Percentiles rank a stretch among this genome's conserved stretches.
Evolutionary conservation across 352 stramenopile species (phyloP).

Genomic region (Phytophthora quininea): DNA sequence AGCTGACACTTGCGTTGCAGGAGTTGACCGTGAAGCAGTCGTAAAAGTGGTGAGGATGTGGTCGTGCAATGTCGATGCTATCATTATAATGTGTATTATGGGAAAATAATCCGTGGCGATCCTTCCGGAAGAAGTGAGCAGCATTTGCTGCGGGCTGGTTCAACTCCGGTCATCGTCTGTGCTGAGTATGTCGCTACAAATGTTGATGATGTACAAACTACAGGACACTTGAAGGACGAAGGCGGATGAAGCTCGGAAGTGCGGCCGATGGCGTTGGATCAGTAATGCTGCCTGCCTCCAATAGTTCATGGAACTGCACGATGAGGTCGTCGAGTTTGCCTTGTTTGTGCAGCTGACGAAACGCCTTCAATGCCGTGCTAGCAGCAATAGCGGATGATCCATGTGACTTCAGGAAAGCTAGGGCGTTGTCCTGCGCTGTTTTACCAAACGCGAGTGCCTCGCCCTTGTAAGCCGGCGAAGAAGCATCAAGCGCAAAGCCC

Average conservation of each 20-base stretch:
- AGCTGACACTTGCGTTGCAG: too few relatives aligned
- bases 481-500: conserved; percentile 7
- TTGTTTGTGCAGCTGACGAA: conserved; percentile 10
- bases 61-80: too few relatives aligned
- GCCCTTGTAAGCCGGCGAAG: conserved; percentile 10
- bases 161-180: conserved; percentile 8
- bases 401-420: conserved; percentile 7
- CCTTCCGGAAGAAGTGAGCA: conserved; percentile 6
- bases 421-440: neutral
- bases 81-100: too few relatives aligned
- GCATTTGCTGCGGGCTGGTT: conserved; percentile 5
- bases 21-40: too few relatives aligned
- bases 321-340: conserved; percentile 10
- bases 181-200: neutral
- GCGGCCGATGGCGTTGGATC: conserved; percentile 6
- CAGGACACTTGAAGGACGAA: too few relatives aligned
- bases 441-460: conserved; percentile 4
- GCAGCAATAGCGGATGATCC: neutral
- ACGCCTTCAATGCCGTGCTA: conserved; percentile 10
- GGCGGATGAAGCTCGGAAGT: conserved; percentile 14
- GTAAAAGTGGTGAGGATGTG: too few relatives aligned
- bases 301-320: neutral
- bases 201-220: neutral
- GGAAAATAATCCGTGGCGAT: too few relatives aligned
- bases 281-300: neutral